Evolutionary conservation across 2,329 filamentous ascomycete species (phyloP).

Genomic region (Xylogone sp.): DNA sequence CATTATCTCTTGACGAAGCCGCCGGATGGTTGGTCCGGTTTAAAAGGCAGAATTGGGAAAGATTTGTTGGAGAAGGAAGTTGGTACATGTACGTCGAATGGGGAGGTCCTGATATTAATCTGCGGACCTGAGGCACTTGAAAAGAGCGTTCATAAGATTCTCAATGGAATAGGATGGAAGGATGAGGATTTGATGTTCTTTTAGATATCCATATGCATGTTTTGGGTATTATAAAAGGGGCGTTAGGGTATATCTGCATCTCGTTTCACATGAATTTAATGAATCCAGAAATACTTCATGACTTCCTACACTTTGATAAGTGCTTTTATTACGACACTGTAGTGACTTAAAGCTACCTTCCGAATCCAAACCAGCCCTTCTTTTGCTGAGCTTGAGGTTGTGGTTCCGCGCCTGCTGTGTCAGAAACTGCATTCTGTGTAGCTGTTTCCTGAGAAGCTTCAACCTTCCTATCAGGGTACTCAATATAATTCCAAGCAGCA

Average conservation of each 20-base stretch:
- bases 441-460: conserved; percentile 24
- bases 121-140: conserved; percentile 79
- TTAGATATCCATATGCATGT: conserved; percentile 31
- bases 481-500: conserved; percentile 95
- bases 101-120: conserved; percentile 64
- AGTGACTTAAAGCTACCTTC: conserved; percentile 17
- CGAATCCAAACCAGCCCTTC: conserved; percentile 75
- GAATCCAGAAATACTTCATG: no score
- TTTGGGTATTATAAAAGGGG: not conserved
- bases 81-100: conserved; percentile 33
- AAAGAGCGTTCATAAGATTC: conserved; percentile 54
- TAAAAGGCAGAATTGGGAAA: conserved; percentile 62
- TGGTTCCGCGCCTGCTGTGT: conserved; percentile 26
- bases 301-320: not conserved
- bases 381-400: conserved; percentile 48
- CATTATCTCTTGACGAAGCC: conserved; percentile 67
- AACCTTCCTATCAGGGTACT: conserved; percentile 68
- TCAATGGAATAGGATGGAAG: conserved; percentile 64
- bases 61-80: conserved; percentile 59
- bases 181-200: conserved; percentile 76
- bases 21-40: conserved; percentile 61
- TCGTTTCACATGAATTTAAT: no score
- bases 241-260: not conserved
- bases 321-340: not conserved
- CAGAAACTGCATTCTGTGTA: conserved; percentile 13